phyloP scores from a whole-genome alignment of 2,329 filamentous ascomycete genomes.

The Calonectria henricotiae region DNA sequence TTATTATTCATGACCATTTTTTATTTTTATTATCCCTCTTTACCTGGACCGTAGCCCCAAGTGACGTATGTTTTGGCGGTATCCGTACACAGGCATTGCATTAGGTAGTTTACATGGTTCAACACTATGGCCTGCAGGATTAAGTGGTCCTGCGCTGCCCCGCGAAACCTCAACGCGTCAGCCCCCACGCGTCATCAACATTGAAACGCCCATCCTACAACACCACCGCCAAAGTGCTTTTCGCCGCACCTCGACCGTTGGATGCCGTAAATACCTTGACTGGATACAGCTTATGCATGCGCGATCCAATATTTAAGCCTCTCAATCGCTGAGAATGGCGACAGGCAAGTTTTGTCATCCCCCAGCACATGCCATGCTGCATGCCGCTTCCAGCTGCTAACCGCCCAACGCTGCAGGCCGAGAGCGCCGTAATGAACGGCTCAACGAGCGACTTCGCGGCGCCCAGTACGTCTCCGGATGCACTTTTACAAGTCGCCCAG shows the following conservation, averaged over 20 bases:
- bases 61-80: background rate
- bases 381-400: conserved; percentile 28
- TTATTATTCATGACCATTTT: background rate
- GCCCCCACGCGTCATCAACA: conserved; percentile 47
- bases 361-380: background rate
- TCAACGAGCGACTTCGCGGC: conserved; percentile 77
- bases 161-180: conserved; percentile 50
- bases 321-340: conserved; percentile 53
- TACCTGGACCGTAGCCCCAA: background rate
- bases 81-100: too few relatives aligned
- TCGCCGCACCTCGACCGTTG: conserved; percentile 17
- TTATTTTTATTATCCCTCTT: too few relatives aligned
- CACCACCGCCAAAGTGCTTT: conserved; percentile 32
- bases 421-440: conserved; percentile 73
- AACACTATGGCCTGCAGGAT: conserved; percentile 4
- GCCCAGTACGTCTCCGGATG: conserved; percentile 67
- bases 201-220: conserved; percentile 48
- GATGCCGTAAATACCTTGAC: background rate
- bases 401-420: conserved; percentile 49
- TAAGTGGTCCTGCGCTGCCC: conserved; percentile 39
- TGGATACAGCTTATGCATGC: conserved; percentile 30
- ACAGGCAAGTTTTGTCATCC: conserved; percentile 52
- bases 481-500: fast-evolving
- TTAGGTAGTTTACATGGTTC: background rate
- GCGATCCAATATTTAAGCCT: conserved; percentile 4